Base-by-base conservation (phyloP, 768 basidiomycete genomes). In the Mycena chlorophos region DNA sequence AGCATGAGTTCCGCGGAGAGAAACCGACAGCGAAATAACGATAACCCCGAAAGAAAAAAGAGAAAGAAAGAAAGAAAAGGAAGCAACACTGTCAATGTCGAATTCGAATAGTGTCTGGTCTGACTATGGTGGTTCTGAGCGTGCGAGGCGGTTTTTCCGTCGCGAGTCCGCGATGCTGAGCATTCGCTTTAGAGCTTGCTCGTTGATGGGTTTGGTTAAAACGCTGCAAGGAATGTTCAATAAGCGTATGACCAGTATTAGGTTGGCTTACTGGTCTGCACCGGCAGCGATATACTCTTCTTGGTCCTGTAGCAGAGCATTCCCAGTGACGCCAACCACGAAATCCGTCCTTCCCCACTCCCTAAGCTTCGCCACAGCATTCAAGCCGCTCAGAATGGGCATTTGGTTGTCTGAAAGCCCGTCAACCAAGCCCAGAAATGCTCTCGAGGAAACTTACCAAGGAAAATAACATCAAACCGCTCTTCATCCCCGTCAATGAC, bases 311-410 rank as follows among this genome's bases (percentile, higher is more conserved):
- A 80, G 63, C 43, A 83, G 61, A 6, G 84, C 82, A 63, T 85
- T 85, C 6, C 83, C 83, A 81, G 88, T 90, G 38, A 90, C 86
- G 29, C 88, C 89, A 17, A 92, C 87, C n/a, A 94, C 82, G 64
- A 93, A 88, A 63, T 93, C 90, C 19, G 67, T 72, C 57, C 90
- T 76, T 6, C 85, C 86, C 66, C 85, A 67, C 55, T 79, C 76
- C 56, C 91, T 75, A 34, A 94, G 72, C 66, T 81, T 85, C 52
- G 78, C 68, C 12, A 91, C 83, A 19, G 82, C 79, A 55, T 85
- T 81, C 42, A 91, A 66, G 16, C 93, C 93, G 57, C 86, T 86
- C 76, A 91, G 77, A 19, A 90, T 73, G 8, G 87, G 88, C 89
- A 93, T 93, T 70, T 92, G 90, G 68, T 94, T 94, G 53, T 83